Conservation (phyloP, 2,329 filamentous ascomycete species). For the Hypoxylon sp. region DNA sequence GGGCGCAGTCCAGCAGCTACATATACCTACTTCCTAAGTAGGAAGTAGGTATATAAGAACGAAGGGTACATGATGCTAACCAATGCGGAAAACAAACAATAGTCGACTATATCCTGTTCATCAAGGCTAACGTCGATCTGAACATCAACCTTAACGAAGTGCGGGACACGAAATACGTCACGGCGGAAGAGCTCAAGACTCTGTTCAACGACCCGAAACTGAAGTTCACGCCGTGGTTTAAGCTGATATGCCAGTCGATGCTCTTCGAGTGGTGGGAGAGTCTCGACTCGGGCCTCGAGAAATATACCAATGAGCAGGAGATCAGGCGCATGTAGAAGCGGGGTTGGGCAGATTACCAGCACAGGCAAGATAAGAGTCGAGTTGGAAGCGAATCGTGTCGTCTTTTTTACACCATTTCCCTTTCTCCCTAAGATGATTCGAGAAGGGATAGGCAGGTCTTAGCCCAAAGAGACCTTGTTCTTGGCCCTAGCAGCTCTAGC, state of each 20-base stretch:
- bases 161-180: constrained; percentile 83
- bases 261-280: constrained; percentile 97
- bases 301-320: constrained; percentile 84
- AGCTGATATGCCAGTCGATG: constrained; percentile 97
- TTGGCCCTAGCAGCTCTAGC: constrained; percentile 12
- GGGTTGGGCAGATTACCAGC: constrained; percentile 3
- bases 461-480: constrained; percentile 3
- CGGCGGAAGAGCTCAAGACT: constrained; percentile 78
- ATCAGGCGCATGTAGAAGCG: constrained; percentile 80
- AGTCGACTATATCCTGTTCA: constrained; percentile 99
- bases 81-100: constrained; percentile 51
- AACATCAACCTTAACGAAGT: constrained; percentile 88
- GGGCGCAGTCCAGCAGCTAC: not conserved
- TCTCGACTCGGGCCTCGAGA: constrained; percentile 80
- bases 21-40: too few species aligned
- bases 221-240: constrained; percentile 98
- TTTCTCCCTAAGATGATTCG: constrained; percentile 3
- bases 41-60: too few species aligned
- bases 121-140: constrained; percentile 89
- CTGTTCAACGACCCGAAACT: constrained; percentile 84
- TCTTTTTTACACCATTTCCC: constrained; percentile 2
- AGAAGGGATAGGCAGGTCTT: constrained; percentile 9
- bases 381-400: constrained; percentile 2
- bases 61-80: constrained; percentile 34
- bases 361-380: not conserved